Evolutionary conservation across 2,329 filamentous ascomycete genomes (phyloP).

Genomic region (Herpotrichia juniperi): DNA sequence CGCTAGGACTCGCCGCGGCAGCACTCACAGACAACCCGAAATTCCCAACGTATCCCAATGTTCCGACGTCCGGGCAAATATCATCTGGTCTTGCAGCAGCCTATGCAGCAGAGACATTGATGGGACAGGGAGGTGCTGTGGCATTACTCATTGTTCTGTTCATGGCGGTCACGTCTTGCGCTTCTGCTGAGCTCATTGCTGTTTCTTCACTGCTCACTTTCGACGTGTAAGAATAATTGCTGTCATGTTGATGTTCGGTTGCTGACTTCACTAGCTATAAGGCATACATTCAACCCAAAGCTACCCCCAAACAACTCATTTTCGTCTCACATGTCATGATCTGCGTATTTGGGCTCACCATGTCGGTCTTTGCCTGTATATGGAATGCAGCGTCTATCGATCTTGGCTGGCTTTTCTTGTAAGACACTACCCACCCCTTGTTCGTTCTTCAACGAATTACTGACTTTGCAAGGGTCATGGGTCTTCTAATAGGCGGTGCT

Average conservation of each 20-base stretch:
- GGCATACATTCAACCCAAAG: slow-evolving; percentile 47
- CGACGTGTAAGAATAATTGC: no score
- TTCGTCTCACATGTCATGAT: slow-evolving; percentile 49
- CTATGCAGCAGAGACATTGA: slow-evolving; percentile 34
- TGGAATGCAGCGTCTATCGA: slow-evolving; percentile 48
- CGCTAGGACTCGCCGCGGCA: slow-evolving; percentile 52
- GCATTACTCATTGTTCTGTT: slow-evolving; percentile 38
- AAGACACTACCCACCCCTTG: slow-evolving; percentile 4
- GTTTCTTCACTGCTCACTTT: slow-evolving; percentile 49
- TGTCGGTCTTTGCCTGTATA: slow-evolving; percentile 48
- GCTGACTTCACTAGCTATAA: no score
- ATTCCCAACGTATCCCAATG: slow-evolving; percentile 51
- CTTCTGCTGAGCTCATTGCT: slow-evolving; percentile 50
- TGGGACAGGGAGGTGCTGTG: slow-evolving; percentile 37
- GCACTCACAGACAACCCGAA: slow-evolving; percentile 51
- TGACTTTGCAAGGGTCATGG: slow-evolving; percentile 41
- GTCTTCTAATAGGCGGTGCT: slow-evolving; percentile 50
- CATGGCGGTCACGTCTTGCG: slow-evolving; percentile 43
- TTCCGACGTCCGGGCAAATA: slow-evolving; percentile 27
- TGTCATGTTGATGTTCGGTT: no score
- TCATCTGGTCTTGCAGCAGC: slow-evolving; percentile 36
- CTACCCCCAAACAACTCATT: slow-evolving; percentile 44
- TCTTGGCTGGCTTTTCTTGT: slow-evolving; percentile 49
- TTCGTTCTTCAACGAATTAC: background rate
- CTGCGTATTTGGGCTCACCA: slow-evolving; percentile 47